Conservation (phyloP, 192 early-diverging fungal species). For the Podila clonocystis region DNA sequence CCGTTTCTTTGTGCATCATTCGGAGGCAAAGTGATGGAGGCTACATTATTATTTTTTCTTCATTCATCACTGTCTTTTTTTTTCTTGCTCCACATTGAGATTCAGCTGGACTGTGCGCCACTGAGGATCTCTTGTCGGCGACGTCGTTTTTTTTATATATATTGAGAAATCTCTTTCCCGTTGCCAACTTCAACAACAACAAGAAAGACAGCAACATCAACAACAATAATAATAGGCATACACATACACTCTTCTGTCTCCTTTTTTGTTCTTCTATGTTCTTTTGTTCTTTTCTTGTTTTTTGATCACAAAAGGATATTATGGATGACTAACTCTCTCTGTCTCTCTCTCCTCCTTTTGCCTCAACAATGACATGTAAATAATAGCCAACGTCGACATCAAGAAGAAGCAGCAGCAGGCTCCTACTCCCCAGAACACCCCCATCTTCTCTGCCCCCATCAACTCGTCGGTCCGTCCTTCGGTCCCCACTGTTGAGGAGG, state of each 20-base stretch:
- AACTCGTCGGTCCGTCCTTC: slow-evolving; percentile 57
- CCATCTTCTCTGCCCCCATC: slow-evolving; percentile 64
- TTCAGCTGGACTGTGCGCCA: neutral
- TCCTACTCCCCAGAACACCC: slow-evolving; percentile 67
- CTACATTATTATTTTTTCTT: too few relatives aligned
- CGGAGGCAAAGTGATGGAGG: too few relatives aligned
- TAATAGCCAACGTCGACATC: slow-evolving; percentile 58
- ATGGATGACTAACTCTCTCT: neutral
- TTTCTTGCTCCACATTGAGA: neutral
- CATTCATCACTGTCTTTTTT: too few relatives aligned
- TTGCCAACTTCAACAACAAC: too few relatives aligned
- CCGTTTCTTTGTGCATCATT: too few relatives aligned
- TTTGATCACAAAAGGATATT: neutral
- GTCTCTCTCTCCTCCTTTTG: neutral
- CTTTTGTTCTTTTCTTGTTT: neutral
- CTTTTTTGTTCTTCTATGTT: neutral
- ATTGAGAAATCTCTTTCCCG: too few relatives aligned
- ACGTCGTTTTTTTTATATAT: neutral
- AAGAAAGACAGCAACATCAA: too few relatives aligned
- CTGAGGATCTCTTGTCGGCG: slow-evolving; percentile 1
- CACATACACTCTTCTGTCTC: neutral
- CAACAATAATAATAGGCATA: too few relatives aligned
- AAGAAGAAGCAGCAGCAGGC: slow-evolving; percentile 64
- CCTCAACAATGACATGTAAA: neutral
- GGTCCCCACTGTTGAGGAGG: slow-evolving; percentile 59